Evolutionary conservation across 495 filamentous ascomycete genomes (phyloP), one percentile per base, ranked within the genome.

Genomic region (Hyphodiscus hymeniophilus): DNA sequence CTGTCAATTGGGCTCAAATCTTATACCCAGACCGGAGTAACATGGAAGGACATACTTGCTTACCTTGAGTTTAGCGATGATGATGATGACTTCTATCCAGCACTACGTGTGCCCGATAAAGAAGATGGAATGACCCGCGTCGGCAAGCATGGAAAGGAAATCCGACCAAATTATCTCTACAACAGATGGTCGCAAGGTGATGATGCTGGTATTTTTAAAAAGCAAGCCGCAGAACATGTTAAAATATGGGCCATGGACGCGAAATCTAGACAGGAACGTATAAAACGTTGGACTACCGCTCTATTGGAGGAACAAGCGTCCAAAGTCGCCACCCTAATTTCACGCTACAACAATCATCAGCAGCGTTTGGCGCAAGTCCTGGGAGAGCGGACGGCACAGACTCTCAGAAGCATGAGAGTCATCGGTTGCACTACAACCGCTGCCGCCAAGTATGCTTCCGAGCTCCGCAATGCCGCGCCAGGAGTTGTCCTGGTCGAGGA

Each of bases 361-460:
- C 57, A 60, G 2, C 47, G 63, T 10, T 41, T 82, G 0, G 60
- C 65, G 1, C 48, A 59, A 0, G 40, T 76, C 0, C 66, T 66
- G n/a, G 61, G 63, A 5, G 66, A 81, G 39, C 73, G 60, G 35
- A 66, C 68, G 16, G 60, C 65, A 3, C 30, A 66, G 0, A 68
- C 75, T 6, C 54, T 89, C 8, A 55, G 62, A 23, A 45, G 50
- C 1, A 87, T 84, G 54, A 65, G 71, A 6, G 74, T 94, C 16
- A 81, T 94, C 35, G 83, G 72, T 0, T 87, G 82, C 55, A 91
- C 85, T 1, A 90, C 86, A 1, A 89, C 81, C 0, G 83, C 65
- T 3, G 84, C 85, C 0, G 84, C 86, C 2, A 87, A 74, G 58
- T 74, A 82, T 49, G 52, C 64, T 3, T 53, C 69, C 7, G 66